Base-by-base conservation (phyloP, 306 rosid genomes). In the Argentina anserina region DNA sequence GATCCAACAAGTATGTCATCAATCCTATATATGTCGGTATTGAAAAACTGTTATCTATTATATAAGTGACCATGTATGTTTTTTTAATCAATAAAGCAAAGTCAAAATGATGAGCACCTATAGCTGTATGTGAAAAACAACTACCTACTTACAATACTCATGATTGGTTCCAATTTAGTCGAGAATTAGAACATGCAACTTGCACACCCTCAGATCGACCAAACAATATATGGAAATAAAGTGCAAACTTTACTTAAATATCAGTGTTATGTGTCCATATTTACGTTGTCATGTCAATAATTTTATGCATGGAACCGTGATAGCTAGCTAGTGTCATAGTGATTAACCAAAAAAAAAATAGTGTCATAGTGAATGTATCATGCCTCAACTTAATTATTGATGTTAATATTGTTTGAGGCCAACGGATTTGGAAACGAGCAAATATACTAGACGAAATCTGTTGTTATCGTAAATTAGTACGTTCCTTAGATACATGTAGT, bases 1-100 rank as follows among this genome's bases (percentile, higher is more conserved):
- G 81, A 74, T 84, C 86, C 85, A 79, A 75, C 70, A 41, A 72
- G 66, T 52, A 41, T 75, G 66, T 52, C 73, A 62, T 67, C 28
- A 74, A 37, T 74, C 79, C 69, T 56, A 12, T 64, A 73, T 56
- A 12, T 64, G 76, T 50, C 70, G 84, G 70, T 55, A 66, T 43
- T 56, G 43, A 7, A 50, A 46, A 20, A 3, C 7, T 23, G 0
- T 10, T 11, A 26, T 12, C 33, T 11, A 56, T 11, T 25, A 56
- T 62, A 31, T n/a, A n/a, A n/a, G n/a, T 50, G 45, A 67, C 67
- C 63, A 25, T 5, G 12, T 17, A 10, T n/a, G 1, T 25, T 11
- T 56, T 26, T 56, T 56, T 0, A 29, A 60, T 56, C 7, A 17
- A 31, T 2, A 15, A 6, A 31, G 41, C 41, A 60, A 60, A 33